Evolutionary conservation across 768 basidiomycete genomes (phyloP).

Genomic region (Boletus subcaerulescens): DNA sequence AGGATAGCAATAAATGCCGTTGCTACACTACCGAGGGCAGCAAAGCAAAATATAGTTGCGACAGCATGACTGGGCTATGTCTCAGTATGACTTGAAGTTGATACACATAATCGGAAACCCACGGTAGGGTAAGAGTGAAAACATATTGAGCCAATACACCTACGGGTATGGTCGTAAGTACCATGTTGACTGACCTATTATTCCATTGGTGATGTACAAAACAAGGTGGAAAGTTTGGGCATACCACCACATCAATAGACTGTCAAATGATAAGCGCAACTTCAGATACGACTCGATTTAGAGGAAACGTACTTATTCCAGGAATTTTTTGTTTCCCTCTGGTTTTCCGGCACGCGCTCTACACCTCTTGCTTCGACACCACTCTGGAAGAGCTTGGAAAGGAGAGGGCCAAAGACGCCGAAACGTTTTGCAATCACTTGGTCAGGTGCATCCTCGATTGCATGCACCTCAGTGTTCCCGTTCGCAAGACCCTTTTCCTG

Average conservation of each 20-base stretch:
- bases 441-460: constrained; percentile 28
- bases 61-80: constrained; percentile 36
- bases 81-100: neutral
- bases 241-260: constrained; percentile 47
- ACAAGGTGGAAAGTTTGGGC: neutral
- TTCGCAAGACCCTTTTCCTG: constrained; percentile 15
- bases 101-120: constrained; percentile 13
- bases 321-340: constrained; percentile 41
- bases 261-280: constrained; percentile 11
- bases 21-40: constrained; percentile 39
- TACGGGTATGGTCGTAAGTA: constrained; percentile 47
- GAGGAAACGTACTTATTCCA: constrained; percentile 41
- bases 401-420: constrained; percentile 28
- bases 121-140: constrained; percentile 48
- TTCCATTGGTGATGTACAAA: neutral
- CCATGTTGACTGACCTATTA: constrained; percentile 46
- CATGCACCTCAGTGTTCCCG: neutral
- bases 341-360: constrained; percentile 50
- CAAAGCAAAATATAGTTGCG: constrained; percentile 46
- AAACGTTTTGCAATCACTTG: constrained; percentile 30
- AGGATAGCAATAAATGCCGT: constrained; percentile 53
- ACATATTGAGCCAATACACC: constrained; percentile 47
- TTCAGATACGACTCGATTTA: neutral
- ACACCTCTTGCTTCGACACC: constrained; percentile 56
- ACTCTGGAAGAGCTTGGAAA: constrained; percentile 41